Conservation (phyloP, 495 filamentous ascomycete species). For the Parmelia sp. region DNA sequence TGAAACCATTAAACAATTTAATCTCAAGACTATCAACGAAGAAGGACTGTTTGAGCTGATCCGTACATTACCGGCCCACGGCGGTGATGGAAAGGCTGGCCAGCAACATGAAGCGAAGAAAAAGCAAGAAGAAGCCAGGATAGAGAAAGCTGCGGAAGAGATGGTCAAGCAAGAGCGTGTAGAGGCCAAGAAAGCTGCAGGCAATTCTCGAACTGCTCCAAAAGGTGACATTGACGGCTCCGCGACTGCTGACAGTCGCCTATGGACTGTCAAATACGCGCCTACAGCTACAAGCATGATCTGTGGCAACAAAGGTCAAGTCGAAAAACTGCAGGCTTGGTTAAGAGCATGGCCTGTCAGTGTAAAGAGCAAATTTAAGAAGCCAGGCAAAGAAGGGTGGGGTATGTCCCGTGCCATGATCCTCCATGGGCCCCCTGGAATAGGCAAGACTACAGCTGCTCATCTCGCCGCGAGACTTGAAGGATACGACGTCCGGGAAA, state of each 20-base stretch:
- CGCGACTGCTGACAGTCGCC: slow-evolving; percentile 52
- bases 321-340: slow-evolving; percentile 87
- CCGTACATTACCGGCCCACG: slow-evolving; percentile 71
- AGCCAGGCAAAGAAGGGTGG: slow-evolving; percentile 71
- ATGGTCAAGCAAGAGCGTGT: slow-evolving; percentile 63
- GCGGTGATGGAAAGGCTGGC: slow-evolving; percentile 81
- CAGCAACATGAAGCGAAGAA: slow-evolving; percentile 75
- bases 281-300: slow-evolving; percentile 78
- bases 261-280: slow-evolving; percentile 97
- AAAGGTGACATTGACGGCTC: slow-evolving; percentile 26
- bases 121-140: slow-evolving; percentile 70
- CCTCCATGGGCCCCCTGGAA: slow-evolving; percentile 89
- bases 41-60: slow-evolving; percentile 88
- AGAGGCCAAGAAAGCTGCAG: slow-evolving; percentile 45
- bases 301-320: slow-evolving; percentile 86
- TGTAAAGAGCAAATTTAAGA: slow-evolving; percentile 67
- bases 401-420: slow-evolving; percentile 78
- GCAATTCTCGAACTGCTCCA: slow-evolving; percentile 23
- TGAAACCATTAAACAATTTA: slow-evolving; percentile 68
- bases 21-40: slow-evolving; percentile 87
- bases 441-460: slow-evolving; percentile 96
- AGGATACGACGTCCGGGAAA: slow-evolving; percentile 89
- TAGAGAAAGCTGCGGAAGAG: slow-evolving; percentile 67
- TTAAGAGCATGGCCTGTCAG: slow-evolving; percentile 72
- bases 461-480: slow-evolving; percentile 89